Evolutionary conservation across 768 basidiomycete species (phyloP).

Genomic region (Artomyces pyxidatus): DNA sequence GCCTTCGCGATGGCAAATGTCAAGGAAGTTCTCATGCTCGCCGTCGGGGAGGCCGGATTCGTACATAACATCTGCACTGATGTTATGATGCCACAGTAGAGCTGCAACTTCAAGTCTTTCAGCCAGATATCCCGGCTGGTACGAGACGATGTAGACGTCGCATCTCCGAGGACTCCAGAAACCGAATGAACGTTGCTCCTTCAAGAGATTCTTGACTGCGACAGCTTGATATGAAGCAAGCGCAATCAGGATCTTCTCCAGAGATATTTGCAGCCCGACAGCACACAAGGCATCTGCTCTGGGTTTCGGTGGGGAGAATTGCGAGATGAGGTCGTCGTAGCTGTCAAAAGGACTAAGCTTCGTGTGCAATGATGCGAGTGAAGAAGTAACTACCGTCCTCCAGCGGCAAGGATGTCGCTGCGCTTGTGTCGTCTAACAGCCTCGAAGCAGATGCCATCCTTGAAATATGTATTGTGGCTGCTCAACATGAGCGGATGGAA

Average conservation of each 20-base stretch:
- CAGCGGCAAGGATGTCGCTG: constrained; percentile 68
- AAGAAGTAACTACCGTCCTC: constrained; percentile 51
- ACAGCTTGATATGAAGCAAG: constrained; percentile 62
- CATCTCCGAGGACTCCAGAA: constrained; percentile 87
- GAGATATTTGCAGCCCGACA: constrained; percentile 65
- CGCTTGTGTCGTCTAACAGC: constrained; percentile 60
- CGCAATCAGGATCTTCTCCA: constrained; percentile 68
- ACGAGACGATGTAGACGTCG: constrained; percentile 80
- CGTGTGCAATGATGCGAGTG: too few species aligned
- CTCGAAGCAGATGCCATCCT: constrained; percentile 69
- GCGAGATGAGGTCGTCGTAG: constrained; percentile 63
- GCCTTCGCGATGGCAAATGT: constrained; percentile 70
- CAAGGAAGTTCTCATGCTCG: constrained; percentile 58
- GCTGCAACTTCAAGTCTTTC: constrained; percentile 74
- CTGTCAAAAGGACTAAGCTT: constrained; percentile 28
- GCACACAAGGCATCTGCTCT: constrained; percentile 53
- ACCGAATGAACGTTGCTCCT: constrained; percentile 77
- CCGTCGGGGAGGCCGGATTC: constrained; percentile 57
- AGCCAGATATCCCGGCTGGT: constrained; percentile 63
- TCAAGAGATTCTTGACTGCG: constrained; percentile 60
- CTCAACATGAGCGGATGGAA: constrained; percentile 74
- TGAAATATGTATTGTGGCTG: constrained; percentile 55
- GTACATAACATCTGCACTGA: constrained; percentile 86
- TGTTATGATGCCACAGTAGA: constrained; percentile 71
- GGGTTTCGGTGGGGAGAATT: constrained; percentile 48